A percentile compares a stretch with the other conserved stretches of the same genome.
Evolutionary conservation across 352 stramenopile species (phyloP).

Genomic region (Globisporangium takayamanum): DNA sequence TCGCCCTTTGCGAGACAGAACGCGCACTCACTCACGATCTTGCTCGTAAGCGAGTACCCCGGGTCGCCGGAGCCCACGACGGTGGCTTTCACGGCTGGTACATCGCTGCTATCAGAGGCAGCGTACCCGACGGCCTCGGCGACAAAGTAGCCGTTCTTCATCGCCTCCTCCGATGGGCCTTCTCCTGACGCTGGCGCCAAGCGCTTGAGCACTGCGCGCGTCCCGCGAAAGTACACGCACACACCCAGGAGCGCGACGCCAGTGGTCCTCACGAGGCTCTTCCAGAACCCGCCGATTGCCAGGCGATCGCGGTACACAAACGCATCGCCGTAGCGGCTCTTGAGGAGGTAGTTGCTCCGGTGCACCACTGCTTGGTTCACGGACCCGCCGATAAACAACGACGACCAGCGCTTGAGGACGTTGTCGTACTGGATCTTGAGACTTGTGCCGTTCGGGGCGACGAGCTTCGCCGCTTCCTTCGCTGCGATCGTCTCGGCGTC

Average conservation of each 20-base stretch:
- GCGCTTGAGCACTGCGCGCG: background rate
- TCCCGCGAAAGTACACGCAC: background rate
- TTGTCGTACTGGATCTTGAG: conserved; percentile 59
- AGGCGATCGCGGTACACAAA: conserved; percentile 67
- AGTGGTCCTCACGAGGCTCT: conserved; percentile 2
- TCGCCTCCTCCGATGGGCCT: conserved; percentile 71
- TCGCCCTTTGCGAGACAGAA: conserved; percentile 55
- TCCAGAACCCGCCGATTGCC: conserved; percentile 32
- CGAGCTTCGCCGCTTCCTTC: conserved; percentile 27
- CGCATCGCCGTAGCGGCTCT: conserved; percentile 46
- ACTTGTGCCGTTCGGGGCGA: conserved; percentile 29
- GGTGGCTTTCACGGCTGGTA: conserved; percentile 34
- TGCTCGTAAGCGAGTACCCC: conserved; percentile 49
- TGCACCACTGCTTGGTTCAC: conserved; percentile 83
- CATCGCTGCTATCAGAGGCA: conserved; percentile 18
- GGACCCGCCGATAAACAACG: conserved; percentile 67
- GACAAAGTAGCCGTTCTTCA: conserved; percentile 74
- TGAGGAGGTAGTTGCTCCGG: conserved; percentile 55
- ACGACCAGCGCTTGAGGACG: conserved; percentile 63
- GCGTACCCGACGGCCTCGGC: conserved; percentile 44
- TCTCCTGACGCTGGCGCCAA: conserved; percentile 59
- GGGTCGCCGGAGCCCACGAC: conserved; percentile 40
- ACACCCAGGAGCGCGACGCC: background rate
- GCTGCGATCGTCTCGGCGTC: conserved; percentile 27
- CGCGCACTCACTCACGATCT: conserved; percentile 50